Conservation (phyloP, 1,284 basidiomycete species). For the Bondarzewia mesenterica region DNA sequence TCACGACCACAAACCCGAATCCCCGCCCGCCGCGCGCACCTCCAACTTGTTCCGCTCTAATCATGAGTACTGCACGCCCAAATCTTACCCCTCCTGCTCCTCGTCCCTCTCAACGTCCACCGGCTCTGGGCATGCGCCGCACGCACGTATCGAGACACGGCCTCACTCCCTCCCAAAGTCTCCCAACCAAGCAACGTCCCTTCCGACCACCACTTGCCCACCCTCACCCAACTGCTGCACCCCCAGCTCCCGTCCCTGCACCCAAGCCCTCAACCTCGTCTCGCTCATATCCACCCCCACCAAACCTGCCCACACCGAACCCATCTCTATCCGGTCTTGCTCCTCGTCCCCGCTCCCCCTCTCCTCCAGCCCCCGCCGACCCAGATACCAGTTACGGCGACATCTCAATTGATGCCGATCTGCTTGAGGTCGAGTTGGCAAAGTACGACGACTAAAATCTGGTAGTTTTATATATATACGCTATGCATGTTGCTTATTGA, state of each 20-base stretch:
- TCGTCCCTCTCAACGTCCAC: background rate
- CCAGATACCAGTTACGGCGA: slow-evolving; percentile 2
- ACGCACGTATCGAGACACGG: background rate
- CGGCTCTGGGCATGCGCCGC: slow-evolving; percentile 2
- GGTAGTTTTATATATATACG: background rate
- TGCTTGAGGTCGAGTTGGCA: background rate
- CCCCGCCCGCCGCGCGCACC: no score
- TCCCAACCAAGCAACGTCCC: slow-evolving; percentile 1
- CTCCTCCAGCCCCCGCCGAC: background rate
- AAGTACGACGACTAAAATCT: background rate
- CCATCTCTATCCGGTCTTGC: background rate
- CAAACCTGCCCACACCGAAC: background rate
- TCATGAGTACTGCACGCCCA: no score
- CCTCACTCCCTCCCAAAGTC: slow-evolving; percentile 1
- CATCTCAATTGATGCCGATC: background rate
- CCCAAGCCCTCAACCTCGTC: background rate
- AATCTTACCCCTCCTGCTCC: background rate
- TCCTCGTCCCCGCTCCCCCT: background rate
- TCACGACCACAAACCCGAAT: no score
- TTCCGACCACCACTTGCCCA: slow-evolving; percentile 1
- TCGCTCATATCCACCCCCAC: background rate
- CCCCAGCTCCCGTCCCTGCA: background rate
- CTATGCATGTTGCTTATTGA: no score
- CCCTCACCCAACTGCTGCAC: background rate
- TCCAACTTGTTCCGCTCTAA: no score